Evolutionary conservation across 495 filamentous ascomycete genomes (phyloP).

Genomic region (Annulohypoxylon moriforme): DNA sequence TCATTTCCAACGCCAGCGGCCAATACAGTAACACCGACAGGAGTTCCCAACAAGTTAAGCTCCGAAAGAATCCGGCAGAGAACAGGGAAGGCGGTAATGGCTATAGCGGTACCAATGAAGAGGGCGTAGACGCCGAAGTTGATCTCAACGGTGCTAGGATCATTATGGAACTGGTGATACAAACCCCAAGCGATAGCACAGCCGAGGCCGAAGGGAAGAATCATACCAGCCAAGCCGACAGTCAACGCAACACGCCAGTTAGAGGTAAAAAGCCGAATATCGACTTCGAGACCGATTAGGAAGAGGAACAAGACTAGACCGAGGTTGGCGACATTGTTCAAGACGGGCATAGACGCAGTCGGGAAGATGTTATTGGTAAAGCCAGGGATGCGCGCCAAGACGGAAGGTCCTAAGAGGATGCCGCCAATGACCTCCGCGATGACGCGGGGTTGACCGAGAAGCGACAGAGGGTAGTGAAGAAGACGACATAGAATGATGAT

Average conservation of each 20-base stretch:
- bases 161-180: slow-evolving; percentile 79
- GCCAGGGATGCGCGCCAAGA: slow-evolving; percentile 84
- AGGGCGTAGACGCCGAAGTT: slow-evolving; percentile 86
- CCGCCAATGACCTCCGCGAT: slow-evolving; percentile 97
- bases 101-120: slow-evolving; percentile 94
- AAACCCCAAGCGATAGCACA: slow-evolving; percentile 87
- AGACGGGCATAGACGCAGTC: slow-evolving; percentile 73
- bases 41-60: slow-evolving; percentile 84
- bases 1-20: slow-evolving; percentile 97
- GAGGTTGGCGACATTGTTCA: slow-evolving; percentile 87
- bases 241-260: slow-evolving; percentile 89
- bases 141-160: slow-evolving; percentile 70
- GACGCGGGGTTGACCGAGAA: slow-evolving; percentile 88
- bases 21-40: slow-evolving; percentile 89
- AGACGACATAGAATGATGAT: slow-evolving; percentile 91
- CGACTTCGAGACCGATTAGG: slow-evolving; percentile 91
- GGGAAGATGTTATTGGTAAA: slow-evolving; percentile 86
- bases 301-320: slow-evolving; percentile 93
- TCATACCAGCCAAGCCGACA: slow-evolving; percentile 88
- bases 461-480: slow-evolving; percentile 79
- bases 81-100: slow-evolving; percentile 96
- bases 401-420: slow-evolving; percentile 88
- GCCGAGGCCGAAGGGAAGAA: slow-evolving; percentile 76
- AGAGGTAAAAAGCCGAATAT: slow-evolving; percentile 81
- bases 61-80: slow-evolving; percentile 95